These are phyloP conservation scores for Naganishia kalamii DNA, from an alignment of 768 basidiomycete genomes.

Conservation along the genomic window DNA sequence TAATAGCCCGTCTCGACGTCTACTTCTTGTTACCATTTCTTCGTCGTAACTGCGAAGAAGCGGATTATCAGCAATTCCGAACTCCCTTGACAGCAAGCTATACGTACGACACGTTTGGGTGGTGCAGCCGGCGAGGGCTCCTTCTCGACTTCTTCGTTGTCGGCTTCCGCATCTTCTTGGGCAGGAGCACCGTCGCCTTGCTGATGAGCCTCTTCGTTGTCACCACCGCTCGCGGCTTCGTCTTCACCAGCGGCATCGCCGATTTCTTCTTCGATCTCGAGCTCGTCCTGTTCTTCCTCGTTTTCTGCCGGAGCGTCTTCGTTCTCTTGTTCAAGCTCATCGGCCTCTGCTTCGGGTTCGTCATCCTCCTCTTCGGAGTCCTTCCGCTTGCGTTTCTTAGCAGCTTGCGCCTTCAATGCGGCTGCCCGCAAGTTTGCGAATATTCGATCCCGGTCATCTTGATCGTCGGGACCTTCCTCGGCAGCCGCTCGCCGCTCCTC, in stretches of 20 bases:
- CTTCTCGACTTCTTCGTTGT: not conserved
- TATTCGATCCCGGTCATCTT: not conserved
- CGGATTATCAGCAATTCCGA: not conserved
- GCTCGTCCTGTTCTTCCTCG: conserved; percentile 6
- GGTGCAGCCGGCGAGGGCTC: not conserved
- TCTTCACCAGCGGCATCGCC: not conserved
- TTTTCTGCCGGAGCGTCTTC: not conserved
- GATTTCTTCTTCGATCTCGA: conserved; percentile 7
- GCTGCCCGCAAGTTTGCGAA: not conserved
- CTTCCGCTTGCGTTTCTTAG: not conserved
- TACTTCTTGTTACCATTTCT: no score
- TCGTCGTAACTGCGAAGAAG: no score
- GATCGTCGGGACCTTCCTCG: not conserved
- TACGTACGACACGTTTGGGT: not conserved
- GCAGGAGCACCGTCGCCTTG: not conserved
- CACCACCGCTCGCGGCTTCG: not conserved
- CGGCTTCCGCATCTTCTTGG: not conserved
- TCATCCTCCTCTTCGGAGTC: not conserved
- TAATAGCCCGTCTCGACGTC: no score
- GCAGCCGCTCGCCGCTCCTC: not conserved
- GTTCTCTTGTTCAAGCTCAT: not conserved
- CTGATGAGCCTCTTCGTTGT: not conserved
- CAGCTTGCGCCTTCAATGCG: not conserved
- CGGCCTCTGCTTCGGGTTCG: not conserved
- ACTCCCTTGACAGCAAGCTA: not conserved